Percentiles rank a stretch among this genome's conserved stretches.
Conservation (phyloP, 495 filamentous ascomycete genomes). For the Trichoderma gamsii region DNA sequence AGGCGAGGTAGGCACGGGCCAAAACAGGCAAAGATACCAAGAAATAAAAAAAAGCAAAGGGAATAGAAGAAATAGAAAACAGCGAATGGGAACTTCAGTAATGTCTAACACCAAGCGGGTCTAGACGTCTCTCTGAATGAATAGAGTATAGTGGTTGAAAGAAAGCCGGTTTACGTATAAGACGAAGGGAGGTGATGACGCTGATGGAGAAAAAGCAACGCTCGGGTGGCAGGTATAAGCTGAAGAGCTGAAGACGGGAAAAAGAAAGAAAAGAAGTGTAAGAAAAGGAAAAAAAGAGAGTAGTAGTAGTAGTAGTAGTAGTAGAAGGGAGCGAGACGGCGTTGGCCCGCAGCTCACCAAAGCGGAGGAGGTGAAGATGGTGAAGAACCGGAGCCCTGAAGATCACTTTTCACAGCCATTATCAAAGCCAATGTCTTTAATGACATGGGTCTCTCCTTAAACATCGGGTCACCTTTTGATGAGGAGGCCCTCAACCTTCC, state of each 20-base stretch:
- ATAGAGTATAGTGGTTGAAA: background rate
- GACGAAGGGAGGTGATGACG: background rate
- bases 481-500: background rate
- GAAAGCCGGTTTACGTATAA: background rate
- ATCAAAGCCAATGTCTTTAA: constrained; percentile 5
- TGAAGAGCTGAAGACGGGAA: background rate
- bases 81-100: background rate
- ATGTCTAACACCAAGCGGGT: background rate
- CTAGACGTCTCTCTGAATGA: background rate
- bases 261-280: background rate
- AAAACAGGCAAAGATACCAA: background rate
- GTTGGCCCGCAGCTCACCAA: background rate
- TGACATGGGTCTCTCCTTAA: constrained; percentile 10
- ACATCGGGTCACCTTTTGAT: constrained; percentile 10
- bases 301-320: too few species aligned
- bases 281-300: background rate
- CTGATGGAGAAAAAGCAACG: background rate
- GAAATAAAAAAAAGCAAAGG: background rate
- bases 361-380: background rate
- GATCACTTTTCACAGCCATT: background rate
- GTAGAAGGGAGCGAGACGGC: background rate
- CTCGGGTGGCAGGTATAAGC: background rate
- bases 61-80: background rate
- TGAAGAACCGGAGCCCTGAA: constrained; percentile 2
- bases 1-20: background rate